A percentile compares a stretch with the other conserved stretches of the same genome.
These are phyloP conservation scores for Stachybotrys chartarum DNA, from an alignment of 2,329 filamentous ascomycete genomes.

Conservation along the genomic window DNA sequence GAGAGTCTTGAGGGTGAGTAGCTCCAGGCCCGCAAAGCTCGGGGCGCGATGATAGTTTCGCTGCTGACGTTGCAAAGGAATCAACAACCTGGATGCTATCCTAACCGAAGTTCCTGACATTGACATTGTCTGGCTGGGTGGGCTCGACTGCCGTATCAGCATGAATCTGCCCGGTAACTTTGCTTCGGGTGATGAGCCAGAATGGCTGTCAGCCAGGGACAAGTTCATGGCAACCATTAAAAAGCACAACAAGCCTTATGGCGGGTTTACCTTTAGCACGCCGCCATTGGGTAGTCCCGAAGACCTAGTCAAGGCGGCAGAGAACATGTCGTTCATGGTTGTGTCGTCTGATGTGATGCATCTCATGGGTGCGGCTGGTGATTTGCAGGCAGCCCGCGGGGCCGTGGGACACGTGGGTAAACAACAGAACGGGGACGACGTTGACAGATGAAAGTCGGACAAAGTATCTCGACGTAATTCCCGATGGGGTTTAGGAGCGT, in stretches of 20 bases:
- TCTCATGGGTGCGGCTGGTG: conserved; percentile 11
- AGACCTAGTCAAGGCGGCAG: conserved; percentile 12
- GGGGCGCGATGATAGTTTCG: neutral
- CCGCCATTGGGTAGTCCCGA: conserved; percentile 17
- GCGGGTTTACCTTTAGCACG: conserved; percentile 20
- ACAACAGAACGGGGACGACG: neutral
- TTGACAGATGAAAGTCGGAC: neutral
- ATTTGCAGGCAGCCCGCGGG: conserved; percentile 9
- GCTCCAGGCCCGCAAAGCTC: neutral
- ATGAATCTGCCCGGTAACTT: conserved; percentile 31
- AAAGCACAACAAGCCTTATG: conserved; percentile 38
- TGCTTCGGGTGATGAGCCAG: conserved; percentile 27
- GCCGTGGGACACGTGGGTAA: neutral
- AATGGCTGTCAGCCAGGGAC: conserved; percentile 30
- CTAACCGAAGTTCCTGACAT: conserved; percentile 37
- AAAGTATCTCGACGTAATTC: neutral
- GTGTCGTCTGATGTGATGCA: conserved; percentile 15
- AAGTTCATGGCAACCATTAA: conserved; percentile 29
- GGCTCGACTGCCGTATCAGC: conserved; percentile 33
- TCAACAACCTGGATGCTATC: conserved; percentile 42
- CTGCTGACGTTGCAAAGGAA: conserved; percentile 14
- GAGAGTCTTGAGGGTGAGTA: conserved; percentile 25
- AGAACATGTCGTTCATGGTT: conserved; percentile 16
- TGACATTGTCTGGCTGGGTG: conserved; percentile 39
- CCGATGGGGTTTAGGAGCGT: neutral